Base-by-base conservation (phyloP, 805 yeast species). In the Yamadazyma laniorum region DNA sequence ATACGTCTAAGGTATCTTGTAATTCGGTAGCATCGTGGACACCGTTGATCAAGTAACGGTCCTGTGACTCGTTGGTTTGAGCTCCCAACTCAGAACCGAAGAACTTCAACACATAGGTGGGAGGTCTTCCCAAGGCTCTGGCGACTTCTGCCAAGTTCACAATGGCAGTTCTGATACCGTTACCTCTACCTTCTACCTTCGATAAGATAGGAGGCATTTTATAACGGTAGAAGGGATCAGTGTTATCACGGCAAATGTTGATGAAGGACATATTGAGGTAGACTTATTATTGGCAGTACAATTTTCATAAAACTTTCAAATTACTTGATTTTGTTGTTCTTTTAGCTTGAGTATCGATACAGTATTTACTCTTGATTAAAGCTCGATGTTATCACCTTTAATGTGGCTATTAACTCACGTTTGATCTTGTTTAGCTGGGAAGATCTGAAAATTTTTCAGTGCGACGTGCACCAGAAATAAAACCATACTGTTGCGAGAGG, bases 161-260 rank as follows among this genome's bases (percentile, higher is more conserved):
- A 40, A 93, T 82, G 39, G 91, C 95, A 17, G 99, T 93, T 65
- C 89, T 90, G 69, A 93, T 93, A 81, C 99, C 99, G 71, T 93
- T 93, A 72, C 99, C 99, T 63, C 96, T 80, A 65, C 99, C 99
- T 72, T 93, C 98, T 50, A 87, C 87, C 76, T 93, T 93, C 52
- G 96, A 86, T 70, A 86, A 95, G 67, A 93, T 83, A 29, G 95
- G 85, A 60, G 99, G 99, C 99, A 93, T 93, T 74, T 93, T 93
- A 70, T 93, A 93, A 74, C 99, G 96, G 80, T 93, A 93, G 66
- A 93, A 93, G 31, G 97, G 97, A 72, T 93, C 99, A 57, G 85
- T 81, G 74, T 91, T 93, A 59, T 89, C 96, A 74, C 99, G 89
- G 66, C 95, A 83, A 56, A 93, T 91, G 67, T 93, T 91, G 59